These are phyloP conservation scores for Trichosporon inkin DNA, from an alignment of 1,284 basidiomycete genomes.

Conservation along the genomic window DNA sequence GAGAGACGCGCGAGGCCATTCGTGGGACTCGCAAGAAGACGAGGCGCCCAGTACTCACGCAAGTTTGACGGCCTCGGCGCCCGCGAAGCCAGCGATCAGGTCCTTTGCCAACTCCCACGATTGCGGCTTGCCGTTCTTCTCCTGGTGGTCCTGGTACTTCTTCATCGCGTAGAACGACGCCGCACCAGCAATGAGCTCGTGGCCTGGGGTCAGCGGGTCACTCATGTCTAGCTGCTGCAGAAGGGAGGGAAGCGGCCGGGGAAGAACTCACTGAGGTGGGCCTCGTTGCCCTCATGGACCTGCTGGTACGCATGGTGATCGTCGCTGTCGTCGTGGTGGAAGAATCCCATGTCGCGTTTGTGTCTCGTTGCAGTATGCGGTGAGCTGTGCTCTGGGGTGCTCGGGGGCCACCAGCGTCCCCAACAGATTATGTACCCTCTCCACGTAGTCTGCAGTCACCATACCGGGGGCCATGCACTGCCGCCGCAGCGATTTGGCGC, in stretches of 20 bases:
- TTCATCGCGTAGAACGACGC: slow-evolving; percentile 34
- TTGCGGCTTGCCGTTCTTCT: slow-evolving; percentile 27
- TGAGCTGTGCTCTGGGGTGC: no score
- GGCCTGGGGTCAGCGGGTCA: slow-evolving; percentile 1
- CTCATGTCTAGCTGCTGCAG: background rate
- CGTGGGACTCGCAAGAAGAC: background rate
- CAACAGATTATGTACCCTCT: no score
- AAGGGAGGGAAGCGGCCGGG: background rate
- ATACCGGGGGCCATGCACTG: no score
- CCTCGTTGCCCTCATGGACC: slow-evolving; percentile 18
- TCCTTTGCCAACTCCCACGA: slow-evolving; percentile 31
- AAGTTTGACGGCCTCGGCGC: slow-evolving; percentile 38
- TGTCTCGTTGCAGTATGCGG: no score
- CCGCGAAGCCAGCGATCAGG: slow-evolving; percentile 33
- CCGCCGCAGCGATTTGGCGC: no score
- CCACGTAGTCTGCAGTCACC: no score
- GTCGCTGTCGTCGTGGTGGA: slow-evolving; percentile 27
- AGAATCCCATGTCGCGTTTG: slow-evolving; percentile 24
- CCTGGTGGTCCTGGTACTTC: slow-evolving; percentile 34
- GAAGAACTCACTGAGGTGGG: slow-evolving; percentile 19
- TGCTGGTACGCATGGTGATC: slow-evolving; percentile 26
- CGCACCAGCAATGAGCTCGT: slow-evolving; percentile 25
- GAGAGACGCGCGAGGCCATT: no score
- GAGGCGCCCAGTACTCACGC: slow-evolving; percentile 17
- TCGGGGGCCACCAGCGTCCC: no score